Conservation (phyloP, 2,329 filamentous ascomycete species). For the Lachnellula cervina region DNA sequence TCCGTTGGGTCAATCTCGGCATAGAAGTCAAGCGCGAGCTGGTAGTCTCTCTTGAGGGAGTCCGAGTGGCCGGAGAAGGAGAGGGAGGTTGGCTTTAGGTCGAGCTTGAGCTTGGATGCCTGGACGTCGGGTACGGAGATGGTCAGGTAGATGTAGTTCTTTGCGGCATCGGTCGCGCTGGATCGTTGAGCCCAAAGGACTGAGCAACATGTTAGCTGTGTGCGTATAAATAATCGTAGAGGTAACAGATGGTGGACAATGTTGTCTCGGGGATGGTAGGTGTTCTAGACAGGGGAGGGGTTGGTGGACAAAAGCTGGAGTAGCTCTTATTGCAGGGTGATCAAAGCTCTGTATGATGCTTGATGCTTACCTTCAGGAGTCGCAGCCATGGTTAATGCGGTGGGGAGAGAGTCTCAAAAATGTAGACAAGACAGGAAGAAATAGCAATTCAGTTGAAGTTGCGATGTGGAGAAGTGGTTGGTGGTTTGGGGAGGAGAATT, state of each 20-base stretch:
- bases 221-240: not conserved
- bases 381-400: conserved; percentile 18
- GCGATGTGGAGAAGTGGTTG: too few relatives aligned
- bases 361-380: conserved; percentile 30
- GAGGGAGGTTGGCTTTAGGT: conserved; percentile 72
- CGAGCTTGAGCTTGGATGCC: conserved; percentile 70
- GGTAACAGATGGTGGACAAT: not conserved
- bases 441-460: too few relatives aligned
- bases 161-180: conserved; percentile 68
- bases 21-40: conserved; percentile 81
- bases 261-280: conserved; percentile 2
- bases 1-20: conserved; percentile 82
- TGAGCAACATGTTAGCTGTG: conserved; percentile 36
- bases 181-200: conserved; percentile 99
- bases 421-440: not conserved
- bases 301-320: conserved; percentile 2
- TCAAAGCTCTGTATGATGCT: conserved; percentile 11
- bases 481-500: too few relatives aligned
- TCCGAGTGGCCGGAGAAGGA: conserved; percentile 78
- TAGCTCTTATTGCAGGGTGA: conserved; percentile 6
- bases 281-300: conserved; percentile 5
- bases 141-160: conserved; percentile 94
- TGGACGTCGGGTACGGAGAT: conserved; percentile 84
- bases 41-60: conserved; percentile 81
- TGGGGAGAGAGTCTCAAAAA: not conserved